These are phyloP conservation scores for Lophiotrema nucula DNA, from an alignment of 495 filamentous ascomycete species.

Conservation along the genomic window DNA sequence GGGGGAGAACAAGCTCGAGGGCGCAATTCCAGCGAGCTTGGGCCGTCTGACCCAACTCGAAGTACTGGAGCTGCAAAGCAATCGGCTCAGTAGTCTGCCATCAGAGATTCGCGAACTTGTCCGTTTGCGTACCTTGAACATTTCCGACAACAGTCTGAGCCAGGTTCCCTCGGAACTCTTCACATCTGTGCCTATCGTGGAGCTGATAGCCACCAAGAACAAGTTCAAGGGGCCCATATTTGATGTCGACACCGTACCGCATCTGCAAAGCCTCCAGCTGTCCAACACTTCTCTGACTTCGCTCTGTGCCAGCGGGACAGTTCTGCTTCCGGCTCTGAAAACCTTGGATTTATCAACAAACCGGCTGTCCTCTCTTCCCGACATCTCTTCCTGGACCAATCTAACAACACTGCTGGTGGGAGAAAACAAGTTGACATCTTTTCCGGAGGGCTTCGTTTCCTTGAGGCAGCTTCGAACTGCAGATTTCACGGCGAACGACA, in stretches of 20 bases:
- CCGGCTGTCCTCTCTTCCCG: constrained; percentile 67
- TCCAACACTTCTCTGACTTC: constrained; percentile 69
- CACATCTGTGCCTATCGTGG: constrained; percentile 63
- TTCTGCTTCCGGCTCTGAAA: constrained; percentile 71
- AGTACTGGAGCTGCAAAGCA: constrained; percentile 74
- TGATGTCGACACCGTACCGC: constrained; percentile 54
- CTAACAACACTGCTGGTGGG: constrained; percentile 72
- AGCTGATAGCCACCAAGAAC: constrained; percentile 78
- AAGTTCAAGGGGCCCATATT: constrained; percentile 72
- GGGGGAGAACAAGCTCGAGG: constrained; percentile 72
- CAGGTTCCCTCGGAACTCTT: constrained; percentile 68
- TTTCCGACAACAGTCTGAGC: constrained; percentile 72
- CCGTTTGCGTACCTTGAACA: constrained; percentile 69
- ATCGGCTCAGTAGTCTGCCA: constrained; percentile 76
- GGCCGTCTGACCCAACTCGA: constrained; percentile 66
- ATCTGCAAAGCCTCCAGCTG: constrained; percentile 72
- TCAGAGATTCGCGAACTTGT: constrained; percentile 60
- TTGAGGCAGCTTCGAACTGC: constrained; percentile 67
- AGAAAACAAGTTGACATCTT: constrained; percentile 70
- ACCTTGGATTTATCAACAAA: constrained; percentile 74
- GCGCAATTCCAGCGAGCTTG: constrained; percentile 58
- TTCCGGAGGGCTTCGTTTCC: constrained; percentile 71
- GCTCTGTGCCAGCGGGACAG: constrained; percentile 48
- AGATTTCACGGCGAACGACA: constrained; percentile 81
- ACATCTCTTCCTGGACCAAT: constrained; percentile 67